A percentile compares a stretch with the other conserved stretches of the same genome.
Conservation (phyloP, 768 basidiomycete species). For the Mycena rebaudengoi region DNA sequence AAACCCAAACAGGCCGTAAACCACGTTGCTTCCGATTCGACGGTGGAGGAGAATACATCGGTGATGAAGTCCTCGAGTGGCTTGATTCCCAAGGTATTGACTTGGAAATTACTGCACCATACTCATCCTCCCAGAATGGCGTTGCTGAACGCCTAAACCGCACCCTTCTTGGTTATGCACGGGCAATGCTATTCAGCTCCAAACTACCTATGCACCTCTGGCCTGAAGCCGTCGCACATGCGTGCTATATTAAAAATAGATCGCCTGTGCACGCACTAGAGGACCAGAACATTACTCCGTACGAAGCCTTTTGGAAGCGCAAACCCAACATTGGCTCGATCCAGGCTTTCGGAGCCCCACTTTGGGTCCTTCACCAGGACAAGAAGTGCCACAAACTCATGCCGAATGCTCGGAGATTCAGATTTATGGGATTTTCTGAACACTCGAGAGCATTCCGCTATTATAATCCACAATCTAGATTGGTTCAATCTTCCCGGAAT, state of each 20-base stretch:
- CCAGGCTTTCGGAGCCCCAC: conserved; percentile 31
- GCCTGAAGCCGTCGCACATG: conserved; percentile 26
- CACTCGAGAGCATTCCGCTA: conserved; percentile 33
- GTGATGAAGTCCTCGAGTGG: conserved; percentile 20
- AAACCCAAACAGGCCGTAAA: conserved; percentile 14
- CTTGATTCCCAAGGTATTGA: conserved; percentile 30
- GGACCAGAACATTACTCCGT: background rate
- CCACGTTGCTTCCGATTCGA: conserved; percentile 26
- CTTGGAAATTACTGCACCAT: conserved; percentile 31
- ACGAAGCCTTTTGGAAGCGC: conserved; percentile 11
- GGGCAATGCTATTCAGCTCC: conserved; percentile 22
- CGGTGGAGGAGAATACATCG: conserved; percentile 34
- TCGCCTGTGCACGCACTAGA: conserved; percentile 10
- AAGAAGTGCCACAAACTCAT: conserved; percentile 30
- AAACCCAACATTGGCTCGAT: conserved; percentile 29
- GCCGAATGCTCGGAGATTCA: conserved; percentile 3
- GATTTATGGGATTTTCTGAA: conserved; percentile 27
- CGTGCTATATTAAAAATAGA: conserved; percentile 30
- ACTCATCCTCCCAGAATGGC: conserved; percentile 42
- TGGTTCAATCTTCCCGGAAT: conserved; percentile 36
- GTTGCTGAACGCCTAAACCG: conserved; percentile 38
- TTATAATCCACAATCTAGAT: conserved; percentile 28
- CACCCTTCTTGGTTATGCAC: conserved; percentile 22
- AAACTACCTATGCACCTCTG: conserved; percentile 13
- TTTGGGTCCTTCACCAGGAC: conserved; percentile 18